These are phyloP conservation scores for Inga leiocalycina DNA, from an alignment of 306 rosid species.

Conservation along the genomic window DNA sequence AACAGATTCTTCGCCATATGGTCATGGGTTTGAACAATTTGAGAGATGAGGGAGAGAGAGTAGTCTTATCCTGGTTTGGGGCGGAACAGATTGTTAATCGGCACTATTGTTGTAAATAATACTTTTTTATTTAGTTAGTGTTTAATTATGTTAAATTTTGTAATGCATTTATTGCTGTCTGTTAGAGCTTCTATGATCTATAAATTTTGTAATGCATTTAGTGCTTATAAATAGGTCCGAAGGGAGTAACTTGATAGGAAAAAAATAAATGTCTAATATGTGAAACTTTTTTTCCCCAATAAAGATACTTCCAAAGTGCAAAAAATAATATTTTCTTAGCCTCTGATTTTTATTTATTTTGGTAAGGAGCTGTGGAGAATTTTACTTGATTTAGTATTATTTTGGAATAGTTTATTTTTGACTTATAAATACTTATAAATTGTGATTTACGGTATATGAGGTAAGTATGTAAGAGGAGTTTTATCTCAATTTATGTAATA, in stretches of 20 bases:
- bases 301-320: neutral
- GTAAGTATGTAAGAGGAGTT: no score
- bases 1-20: no score
- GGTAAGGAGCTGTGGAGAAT: neutral
- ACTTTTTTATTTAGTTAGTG: constrained; percentile 16
- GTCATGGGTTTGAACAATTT: no score
- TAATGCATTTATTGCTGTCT: neutral
- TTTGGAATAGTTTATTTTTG: no score
- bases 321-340: neutral
- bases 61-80: neutral
- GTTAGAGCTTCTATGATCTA: neutral
- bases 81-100: constrained; percentile 4
- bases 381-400: neutral
- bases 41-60: no score
- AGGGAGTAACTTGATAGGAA: neutral
- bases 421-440: no score
- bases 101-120: constrained; percentile 25
- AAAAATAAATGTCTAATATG: no score
- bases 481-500: no score
- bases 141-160: neutral
- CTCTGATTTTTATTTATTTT: neutral
- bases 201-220: neutral
- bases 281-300: neutral
- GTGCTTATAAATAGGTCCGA: no score
- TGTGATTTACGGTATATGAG: no score